phyloP scores from a whole-genome alignment of 75 land plant species.

The Pseudotsuga menziesii region DNA sequence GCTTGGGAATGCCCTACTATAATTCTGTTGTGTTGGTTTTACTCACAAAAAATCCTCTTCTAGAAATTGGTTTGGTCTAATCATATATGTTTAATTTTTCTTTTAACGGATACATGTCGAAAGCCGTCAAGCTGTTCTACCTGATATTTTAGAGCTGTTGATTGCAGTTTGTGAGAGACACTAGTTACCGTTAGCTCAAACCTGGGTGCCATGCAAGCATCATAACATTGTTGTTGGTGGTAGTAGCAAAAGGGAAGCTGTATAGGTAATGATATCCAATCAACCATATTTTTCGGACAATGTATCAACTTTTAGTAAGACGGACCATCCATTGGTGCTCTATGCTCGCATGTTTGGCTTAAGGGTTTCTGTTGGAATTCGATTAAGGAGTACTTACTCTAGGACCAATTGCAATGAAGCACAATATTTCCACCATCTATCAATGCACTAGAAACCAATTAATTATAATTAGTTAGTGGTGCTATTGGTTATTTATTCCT shows the following conservation, averaged over 20 bases:
- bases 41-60: neutral
- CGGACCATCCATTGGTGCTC: slow-evolving; percentile 82
- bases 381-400: slow-evolving; percentile 67
- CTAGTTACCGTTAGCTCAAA: slow-evolving; percentile 68
- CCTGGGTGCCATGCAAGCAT: slow-evolving; percentile 66
- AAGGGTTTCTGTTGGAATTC: slow-evolving; percentile 80
- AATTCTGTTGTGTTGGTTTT: neutral
- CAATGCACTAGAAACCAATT: no score
- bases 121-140: slow-evolving; percentile 37
- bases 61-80: neutral
- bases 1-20: neutral
- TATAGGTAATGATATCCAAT: slow-evolving; percentile 54
- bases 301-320: slow-evolving; percentile 49
- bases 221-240: slow-evolving; percentile 3
- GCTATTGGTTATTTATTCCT: no score
- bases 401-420: no score
- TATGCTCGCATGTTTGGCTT: slow-evolving; percentile 74
- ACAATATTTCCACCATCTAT: no score
- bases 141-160: slow-evolving; percentile 59
- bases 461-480: no score
- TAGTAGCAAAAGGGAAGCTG: slow-evolving; percentile 39
- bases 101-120: slow-evolving; percentile 22
- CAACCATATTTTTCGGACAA: slow-evolving; percentile 70
- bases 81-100: neutral
- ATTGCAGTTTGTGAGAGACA: slow-evolving; percentile 50